Percentiles rank a stretch among this genome's conserved stretches.
Conservation (phyloP, 169 alveolate species). For the Plasmodium ovale region DNA sequence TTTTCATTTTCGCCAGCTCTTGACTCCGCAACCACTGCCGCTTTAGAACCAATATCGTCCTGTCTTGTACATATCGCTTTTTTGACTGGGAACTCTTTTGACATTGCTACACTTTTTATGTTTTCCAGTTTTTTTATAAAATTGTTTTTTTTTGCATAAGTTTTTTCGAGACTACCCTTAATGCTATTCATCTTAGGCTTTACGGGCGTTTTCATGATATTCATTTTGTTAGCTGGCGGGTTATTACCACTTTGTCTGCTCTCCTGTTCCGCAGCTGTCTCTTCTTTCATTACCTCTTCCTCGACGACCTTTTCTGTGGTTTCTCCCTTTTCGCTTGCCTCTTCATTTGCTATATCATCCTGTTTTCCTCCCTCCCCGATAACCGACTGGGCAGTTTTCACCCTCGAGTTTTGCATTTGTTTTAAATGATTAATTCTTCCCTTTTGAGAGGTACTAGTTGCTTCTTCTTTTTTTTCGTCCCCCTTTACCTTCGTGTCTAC, state of each 20-base stretch:
- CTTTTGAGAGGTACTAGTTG: too few species aligned
- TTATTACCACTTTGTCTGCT: background rate
- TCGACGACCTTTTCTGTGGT: background rate
- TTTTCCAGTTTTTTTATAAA: conserved; percentile 11
- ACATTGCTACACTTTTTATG: conserved; percentile 11
- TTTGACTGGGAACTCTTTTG: conserved; percentile 17
- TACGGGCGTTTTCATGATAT: background rate
- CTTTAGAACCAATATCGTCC: background rate
- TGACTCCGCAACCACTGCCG: background rate
- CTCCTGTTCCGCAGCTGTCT: background rate
- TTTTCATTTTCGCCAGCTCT: background rate
- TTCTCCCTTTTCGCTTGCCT: background rate
- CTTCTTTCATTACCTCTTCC: background rate
- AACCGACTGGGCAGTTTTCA: too few species aligned
- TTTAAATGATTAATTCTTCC: too few species aligned
- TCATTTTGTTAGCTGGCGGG: background rate
- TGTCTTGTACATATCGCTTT: background rate
- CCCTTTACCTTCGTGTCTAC: too few species aligned
- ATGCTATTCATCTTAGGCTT: background rate
- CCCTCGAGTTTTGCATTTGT: too few species aligned
- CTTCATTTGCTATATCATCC: too few species aligned
- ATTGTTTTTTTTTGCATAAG: background rate
- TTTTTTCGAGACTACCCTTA: background rate
- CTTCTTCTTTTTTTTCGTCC: too few species aligned
- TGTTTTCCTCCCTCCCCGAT: too few species aligned